phyloP scores from a whole-genome alignment of 306 rosid species.

The Vachellia pachyceras region DNA sequence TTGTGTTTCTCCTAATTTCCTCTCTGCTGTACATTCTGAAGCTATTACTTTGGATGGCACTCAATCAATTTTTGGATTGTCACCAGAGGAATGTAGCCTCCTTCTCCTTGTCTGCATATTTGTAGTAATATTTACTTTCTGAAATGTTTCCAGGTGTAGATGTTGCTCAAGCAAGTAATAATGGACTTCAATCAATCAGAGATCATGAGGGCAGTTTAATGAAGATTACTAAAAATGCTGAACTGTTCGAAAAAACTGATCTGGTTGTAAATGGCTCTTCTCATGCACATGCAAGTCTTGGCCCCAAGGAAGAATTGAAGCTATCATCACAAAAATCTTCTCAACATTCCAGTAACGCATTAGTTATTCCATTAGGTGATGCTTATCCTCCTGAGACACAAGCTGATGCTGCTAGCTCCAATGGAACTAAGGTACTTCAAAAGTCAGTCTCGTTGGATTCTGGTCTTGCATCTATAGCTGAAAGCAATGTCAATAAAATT shows the following conservation, averaged over 20 bases:
- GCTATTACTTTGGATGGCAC: slow-evolving; percentile 30
- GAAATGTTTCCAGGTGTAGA: slow-evolving; percentile 47
- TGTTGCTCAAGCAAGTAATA: slow-evolving; percentile 47
- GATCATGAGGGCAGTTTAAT: slow-evolving; percentile 36
- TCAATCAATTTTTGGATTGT: slow-evolving; percentile 28
- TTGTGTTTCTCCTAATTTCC: slow-evolving; percentile 34
- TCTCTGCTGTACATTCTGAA: slow-evolving; percentile 16
- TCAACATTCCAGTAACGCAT: slow-evolving; percentile 41
- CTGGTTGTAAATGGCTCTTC: slow-evolving; percentile 36
- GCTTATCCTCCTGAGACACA: slow-evolving; percentile 39
- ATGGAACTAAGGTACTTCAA: slow-evolving; percentile 41
- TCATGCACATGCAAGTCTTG: slow-evolving; percentile 40
- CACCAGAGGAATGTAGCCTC: slow-evolving; percentile 47
- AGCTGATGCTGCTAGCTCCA: slow-evolving; percentile 41
- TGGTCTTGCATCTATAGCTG: slow-evolving; percentile 66
- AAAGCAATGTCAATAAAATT: slow-evolving; percentile 55
- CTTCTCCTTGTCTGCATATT: slow-evolving; percentile 16
- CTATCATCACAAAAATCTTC: slow-evolving; percentile 34
- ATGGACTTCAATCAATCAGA: slow-evolving; percentile 35
- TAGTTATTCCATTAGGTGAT: slow-evolving; percentile 27
- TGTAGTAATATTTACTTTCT: slow-evolving; percentile 32
- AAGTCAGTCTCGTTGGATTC: slow-evolving; percentile 60
- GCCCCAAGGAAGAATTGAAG: slow-evolving; percentile 47
- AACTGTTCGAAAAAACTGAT: slow-evolving; percentile 42
- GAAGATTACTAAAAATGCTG: slow-evolving; percentile 35